Percentiles rank a stretch among this genome's conserved stretches.
Conservation (phyloP, 2,329 filamentous ascomycete species). For the Aphanocladium album region DNA sequence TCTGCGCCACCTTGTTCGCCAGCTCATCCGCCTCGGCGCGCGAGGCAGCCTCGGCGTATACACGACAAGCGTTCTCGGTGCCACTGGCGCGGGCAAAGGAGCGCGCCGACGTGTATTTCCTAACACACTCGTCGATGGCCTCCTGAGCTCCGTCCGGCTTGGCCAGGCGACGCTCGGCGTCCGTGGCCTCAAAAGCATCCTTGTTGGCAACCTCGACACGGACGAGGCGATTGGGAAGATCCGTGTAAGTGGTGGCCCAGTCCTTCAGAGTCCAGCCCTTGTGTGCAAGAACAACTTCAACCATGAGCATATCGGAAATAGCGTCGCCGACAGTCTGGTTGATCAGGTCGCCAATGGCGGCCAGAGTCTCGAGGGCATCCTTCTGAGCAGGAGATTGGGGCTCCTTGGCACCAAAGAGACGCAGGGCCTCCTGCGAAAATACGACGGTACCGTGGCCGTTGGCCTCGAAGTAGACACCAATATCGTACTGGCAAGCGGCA, state of each 20-base stretch:
- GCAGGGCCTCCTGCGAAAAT: conserved; percentile 80
- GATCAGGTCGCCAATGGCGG: conserved; percentile 82
- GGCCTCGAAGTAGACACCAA: conserved; percentile 97
- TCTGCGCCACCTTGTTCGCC: conserved; percentile 72
- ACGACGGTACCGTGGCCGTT: conserved; percentile 97
- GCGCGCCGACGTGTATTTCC: conserved; percentile 84
- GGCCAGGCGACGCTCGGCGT: conserved; percentile 84
- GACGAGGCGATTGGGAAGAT: conserved; percentile 92
- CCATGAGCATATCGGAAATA: conserved; percentile 89
- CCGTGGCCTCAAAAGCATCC: conserved; percentile 83
- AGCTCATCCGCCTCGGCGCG: conserved; percentile 87
- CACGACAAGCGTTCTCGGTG: conserved; percentile 91
- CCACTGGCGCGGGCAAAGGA: conserved; percentile 90
- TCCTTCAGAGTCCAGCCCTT: conserved; percentile 86
- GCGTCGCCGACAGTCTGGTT: conserved; percentile 98
- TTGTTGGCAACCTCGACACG: conserved; percentile 86
- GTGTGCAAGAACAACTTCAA: conserved; percentile 93
- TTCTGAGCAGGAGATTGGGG: conserved; percentile 90
- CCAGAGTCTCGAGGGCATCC: conserved; percentile 78
- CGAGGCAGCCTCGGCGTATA: conserved; percentile 92
- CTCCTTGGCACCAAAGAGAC: conserved; percentile 70
- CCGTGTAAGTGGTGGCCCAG: conserved; percentile 89
- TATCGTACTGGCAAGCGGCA: conserved; percentile 88
- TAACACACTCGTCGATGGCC: conserved; percentile 80
- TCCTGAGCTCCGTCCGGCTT: conserved; percentile 74